Base-by-base conservation (phyloP, 352 stramenopile genomes). In the Globisporangium acanthophoron region DNA sequence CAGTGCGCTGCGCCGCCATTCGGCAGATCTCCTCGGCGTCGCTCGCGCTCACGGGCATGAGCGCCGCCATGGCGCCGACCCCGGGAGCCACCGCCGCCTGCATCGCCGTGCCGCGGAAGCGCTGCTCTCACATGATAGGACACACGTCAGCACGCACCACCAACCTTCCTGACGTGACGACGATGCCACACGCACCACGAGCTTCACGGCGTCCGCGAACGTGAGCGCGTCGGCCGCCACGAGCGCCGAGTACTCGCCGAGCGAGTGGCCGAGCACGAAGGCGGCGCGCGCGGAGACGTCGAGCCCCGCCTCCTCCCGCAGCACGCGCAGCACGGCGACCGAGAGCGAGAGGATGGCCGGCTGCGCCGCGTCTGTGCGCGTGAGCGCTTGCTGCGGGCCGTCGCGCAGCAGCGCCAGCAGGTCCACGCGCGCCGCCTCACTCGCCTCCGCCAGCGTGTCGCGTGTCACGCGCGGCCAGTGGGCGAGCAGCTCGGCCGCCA, bases 191-290 rank as follows among this genome's bases (percentile, higher is more conserved):
- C 69, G 29, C 52, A 87, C 76, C 64, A 92, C 84, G 27, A 94
- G 79, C 58, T 65, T 58, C 37, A 80, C 76, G 27, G 80, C 84
- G 51, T 89, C 78, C 8, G 71, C 73, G 45, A 96, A 91, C 1
- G 71, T 53, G 51, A 96, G 66, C 44, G 80, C 65, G 16, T 76
- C 65, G 9, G 81, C 74, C 2, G 87, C 81, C 53, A 92, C 85
- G 29, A 96, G 69, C 58, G 87, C 87, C 63, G 87, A 85, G 69
- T 94, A 96, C 67, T 96, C 85, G 49, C 87, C 87, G 12, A 96
- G 67, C 59, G 87, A 96, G 69, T 96, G 87, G 52, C 87, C 87
- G 47, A 94, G 48, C 31, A 76, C 79, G 24, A 79, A 78, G 9
- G 51, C 69, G 41, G n/a, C 74, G 66, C 48, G 31, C 67, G 16